Conservation (phyloP, 2,329 filamentous ascomycete species). For the Colletotrichum sidae region DNA sequence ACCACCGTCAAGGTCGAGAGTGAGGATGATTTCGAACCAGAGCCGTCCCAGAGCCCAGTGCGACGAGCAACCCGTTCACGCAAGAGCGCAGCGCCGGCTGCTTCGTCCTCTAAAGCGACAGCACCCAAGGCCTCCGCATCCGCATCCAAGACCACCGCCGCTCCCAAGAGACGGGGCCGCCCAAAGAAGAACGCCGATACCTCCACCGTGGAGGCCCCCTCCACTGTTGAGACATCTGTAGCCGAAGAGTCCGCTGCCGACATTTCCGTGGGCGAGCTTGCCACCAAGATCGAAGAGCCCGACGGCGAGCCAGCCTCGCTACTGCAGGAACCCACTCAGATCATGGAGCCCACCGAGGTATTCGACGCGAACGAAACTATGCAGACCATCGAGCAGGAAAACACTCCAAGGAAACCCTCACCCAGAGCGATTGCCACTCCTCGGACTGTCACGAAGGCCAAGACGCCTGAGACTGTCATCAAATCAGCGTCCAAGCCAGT, state of each 20-base stretch:
- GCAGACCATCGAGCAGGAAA: constrained; percentile 44
- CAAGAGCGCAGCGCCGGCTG: constrained; percentile 58
- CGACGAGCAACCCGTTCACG: constrained; percentile 61
- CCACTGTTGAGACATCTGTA: not conserved
- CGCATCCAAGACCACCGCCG: constrained; percentile 24
- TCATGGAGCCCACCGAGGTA: constrained; percentile 48
- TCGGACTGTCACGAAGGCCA: constrained; percentile 50
- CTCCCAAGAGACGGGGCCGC: constrained; percentile 50
- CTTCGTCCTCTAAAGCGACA: constrained; percentile 50
- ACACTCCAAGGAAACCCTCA: constrained; percentile 61
- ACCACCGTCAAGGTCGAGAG: constrained; percentile 64
- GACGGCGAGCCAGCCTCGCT: not conserved
- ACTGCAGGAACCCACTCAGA: constrained; percentile 15
- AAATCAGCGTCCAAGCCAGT: constrained; percentile 56
- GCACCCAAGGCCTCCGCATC: constrained; percentile 48
- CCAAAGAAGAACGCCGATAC: constrained; percentile 54
- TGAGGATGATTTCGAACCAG: constrained; percentile 85
- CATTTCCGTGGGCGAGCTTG: not conserved
- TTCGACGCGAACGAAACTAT: constrained; percentile 49
- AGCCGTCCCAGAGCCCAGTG: constrained; percentile 65
- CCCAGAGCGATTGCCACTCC: constrained; percentile 68
- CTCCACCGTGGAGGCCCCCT: constrained; percentile 41
- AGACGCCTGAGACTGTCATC: constrained; percentile 45
- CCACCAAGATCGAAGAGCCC: not conserved
- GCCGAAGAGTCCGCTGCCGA: constrained; percentile 2